Conservation (phyloP, 805 yeast species). For the Starmerella geochares region DNA sequence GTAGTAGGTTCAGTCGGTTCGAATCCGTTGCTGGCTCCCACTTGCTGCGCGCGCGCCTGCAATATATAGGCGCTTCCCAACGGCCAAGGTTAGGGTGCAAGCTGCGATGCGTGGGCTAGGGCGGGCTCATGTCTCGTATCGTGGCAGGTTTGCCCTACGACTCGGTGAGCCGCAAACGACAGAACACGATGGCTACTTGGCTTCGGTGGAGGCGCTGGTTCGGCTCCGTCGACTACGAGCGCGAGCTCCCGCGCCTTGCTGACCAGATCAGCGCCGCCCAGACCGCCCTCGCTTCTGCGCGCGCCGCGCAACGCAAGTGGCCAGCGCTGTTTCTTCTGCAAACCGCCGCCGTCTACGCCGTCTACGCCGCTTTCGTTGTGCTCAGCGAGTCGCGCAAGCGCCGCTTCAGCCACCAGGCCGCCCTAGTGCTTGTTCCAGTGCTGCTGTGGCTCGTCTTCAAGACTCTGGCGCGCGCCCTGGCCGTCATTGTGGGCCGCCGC, state of each 20-base stretch:
- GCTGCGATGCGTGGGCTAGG: slow-evolving; percentile 1
- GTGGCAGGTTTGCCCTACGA: slow-evolving; percentile 7
- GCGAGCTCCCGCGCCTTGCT: slow-evolving; percentile 30
- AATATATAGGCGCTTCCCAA: background rate
- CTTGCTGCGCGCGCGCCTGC: background rate
- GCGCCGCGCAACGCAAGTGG: slow-evolving; percentile 26
- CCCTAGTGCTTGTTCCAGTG: background rate
- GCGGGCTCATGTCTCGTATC: slow-evolving; percentile 5
- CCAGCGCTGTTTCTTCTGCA: slow-evolving; percentile 28
- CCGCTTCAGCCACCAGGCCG: background rate
- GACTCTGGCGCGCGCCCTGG: slow-evolving; percentile 14
- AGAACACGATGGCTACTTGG: slow-evolving; percentile 13
- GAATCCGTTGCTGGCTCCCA: background rate
- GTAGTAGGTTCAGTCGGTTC: background rate
- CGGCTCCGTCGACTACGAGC: slow-evolving; percentile 28
- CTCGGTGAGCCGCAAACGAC: slow-evolving; percentile 4
- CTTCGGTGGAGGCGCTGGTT: slow-evolving; percentile 4
- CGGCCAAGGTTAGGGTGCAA: slow-evolving; percentile 3
- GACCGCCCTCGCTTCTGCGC: slow-evolving; percentile 19
- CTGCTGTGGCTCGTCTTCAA: background rate
- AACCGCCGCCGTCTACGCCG: background rate
- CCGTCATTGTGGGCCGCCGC: slow-evolving; percentile 25
- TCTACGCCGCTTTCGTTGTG: background rate
- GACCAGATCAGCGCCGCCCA: slow-evolving; percentile 23
- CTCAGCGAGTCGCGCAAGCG: background rate